Conservation (phyloP, 2,329 filamentous ascomycete genomes). For the Chrysosporium keratinophilum region DNA sequence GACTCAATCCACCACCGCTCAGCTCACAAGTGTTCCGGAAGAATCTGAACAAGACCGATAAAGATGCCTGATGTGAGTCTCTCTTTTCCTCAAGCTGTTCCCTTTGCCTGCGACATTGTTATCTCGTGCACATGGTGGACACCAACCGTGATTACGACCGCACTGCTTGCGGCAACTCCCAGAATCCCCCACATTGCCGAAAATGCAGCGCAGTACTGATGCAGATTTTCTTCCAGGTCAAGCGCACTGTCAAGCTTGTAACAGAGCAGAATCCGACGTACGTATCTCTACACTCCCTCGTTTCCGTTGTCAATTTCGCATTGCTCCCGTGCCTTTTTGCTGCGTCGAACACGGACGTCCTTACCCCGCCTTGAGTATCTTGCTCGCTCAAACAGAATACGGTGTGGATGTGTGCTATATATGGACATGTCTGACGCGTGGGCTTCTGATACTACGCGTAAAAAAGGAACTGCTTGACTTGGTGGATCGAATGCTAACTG, state of each 20-base stretch:
- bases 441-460: not conserved
- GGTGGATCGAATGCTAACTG: not conserved
- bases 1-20: not conserved
- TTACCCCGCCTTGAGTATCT: not conserved
- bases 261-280: slow-evolving; percentile 87
- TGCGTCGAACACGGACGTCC: not conserved
- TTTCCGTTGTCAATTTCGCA: slow-evolving; percentile 16
- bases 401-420: not conserved
- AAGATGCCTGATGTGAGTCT: slow-evolving; percentile 39
- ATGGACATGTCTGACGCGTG: not conserved
- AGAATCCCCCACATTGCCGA: not conserved
- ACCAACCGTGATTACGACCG: no score
- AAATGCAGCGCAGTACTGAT: not conserved
- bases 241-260: slow-evolving; percentile 84
- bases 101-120: not conserved
- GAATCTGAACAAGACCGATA: slow-evolving; percentile 6
- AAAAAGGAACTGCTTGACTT: not conserved
- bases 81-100: not conserved
- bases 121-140: not conserved
- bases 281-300: slow-evolving; percentile 30
- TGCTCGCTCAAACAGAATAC: not conserved
- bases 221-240: slow-evolving; percentile 41
- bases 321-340: slow-evolving; percentile 9
- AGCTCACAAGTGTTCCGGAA: not conserved
- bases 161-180: not conserved